These are phyloP conservation scores for Stemphylium beticola DNA, from an alignment of 2,329 filamentous ascomycete genomes.

Conservation along the genomic window DNA sequence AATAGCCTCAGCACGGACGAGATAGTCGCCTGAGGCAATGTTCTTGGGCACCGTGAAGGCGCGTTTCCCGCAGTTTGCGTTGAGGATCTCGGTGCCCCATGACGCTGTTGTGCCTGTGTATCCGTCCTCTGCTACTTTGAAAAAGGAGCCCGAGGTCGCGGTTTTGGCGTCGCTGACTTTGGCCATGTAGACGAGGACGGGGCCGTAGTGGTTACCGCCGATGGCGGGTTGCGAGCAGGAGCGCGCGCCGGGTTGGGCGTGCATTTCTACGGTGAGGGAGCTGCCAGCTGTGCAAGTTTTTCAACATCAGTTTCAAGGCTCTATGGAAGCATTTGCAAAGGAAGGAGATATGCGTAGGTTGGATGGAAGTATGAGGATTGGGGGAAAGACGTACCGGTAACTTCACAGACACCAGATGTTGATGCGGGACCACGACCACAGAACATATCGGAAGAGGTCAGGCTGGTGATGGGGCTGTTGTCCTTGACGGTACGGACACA, in stretches of 20 bases:
- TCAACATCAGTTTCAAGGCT: slow-evolving; percentile 10
- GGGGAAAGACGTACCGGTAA: slow-evolving; percentile 33
- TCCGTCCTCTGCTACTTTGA: slow-evolving; percentile 49
- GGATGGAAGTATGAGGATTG: neutral
- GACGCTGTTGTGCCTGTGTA: slow-evolving; percentile 45
- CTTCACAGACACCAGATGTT: slow-evolving; percentile 39
- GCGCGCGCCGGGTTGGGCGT: slow-evolving; percentile 44
- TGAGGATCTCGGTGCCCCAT: slow-evolving; percentile 49
- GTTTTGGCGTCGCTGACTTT: slow-evolving; percentile 46
- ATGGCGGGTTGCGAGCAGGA: slow-evolving; percentile 43
- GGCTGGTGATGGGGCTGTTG: slow-evolving; percentile 43
- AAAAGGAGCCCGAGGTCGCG: slow-evolving; percentile 40
- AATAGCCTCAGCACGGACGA: slow-evolving; percentile 44
- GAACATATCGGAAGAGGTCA: slow-evolving; percentile 45
- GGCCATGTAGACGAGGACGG: slow-evolving; percentile 48
- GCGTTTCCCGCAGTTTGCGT: slow-evolving; percentile 48
- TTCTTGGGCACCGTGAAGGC: slow-evolving; percentile 45
- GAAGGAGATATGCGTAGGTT: neutral
- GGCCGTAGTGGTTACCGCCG: slow-evolving; percentile 48
- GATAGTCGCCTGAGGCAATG: slow-evolving; percentile 42
- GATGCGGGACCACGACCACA: slow-evolving; percentile 41
- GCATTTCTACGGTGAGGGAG: slow-evolving; percentile 47
- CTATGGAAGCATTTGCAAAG: neutral
- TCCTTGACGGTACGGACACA: slow-evolving; percentile 44
- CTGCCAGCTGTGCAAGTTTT: slow-evolving; percentile 32